Evolutionary conservation across 129 eudicot species (phyloP).

Genomic region (Lonicera japonica): DNA sequence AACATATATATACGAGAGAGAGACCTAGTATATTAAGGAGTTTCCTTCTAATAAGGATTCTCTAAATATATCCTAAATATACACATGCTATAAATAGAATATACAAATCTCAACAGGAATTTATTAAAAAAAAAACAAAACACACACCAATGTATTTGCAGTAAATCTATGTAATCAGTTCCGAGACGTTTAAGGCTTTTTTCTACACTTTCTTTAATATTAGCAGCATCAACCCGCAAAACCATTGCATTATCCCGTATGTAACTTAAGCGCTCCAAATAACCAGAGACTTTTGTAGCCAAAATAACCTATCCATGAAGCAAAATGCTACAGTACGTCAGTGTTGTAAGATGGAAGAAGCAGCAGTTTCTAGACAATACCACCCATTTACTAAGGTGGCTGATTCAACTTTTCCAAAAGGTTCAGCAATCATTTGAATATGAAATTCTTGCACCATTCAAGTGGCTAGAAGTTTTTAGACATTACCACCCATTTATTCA

Average conservation of each 20-base stretch:
- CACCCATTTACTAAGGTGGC: background rate
- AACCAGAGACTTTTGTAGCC: conserved; percentile 91
- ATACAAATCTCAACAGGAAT: too few relatives aligned
- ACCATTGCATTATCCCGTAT: conserved; percentile 64
- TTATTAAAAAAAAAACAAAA: too few relatives aligned
- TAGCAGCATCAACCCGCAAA: conserved; percentile 86
- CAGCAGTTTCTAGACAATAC: background rate
- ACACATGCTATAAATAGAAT: too few relatives aligned
- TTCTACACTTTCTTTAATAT: conserved; percentile 89
- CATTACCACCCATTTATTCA: too few relatives aligned
- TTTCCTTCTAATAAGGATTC: too few relatives aligned
- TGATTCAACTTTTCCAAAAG: background rate
- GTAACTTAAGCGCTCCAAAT: conserved; percentile 61
- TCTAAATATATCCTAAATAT: too few relatives aligned
- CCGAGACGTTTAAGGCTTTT: conserved; percentile 83
- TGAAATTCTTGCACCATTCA: background rate
- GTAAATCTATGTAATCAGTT: conserved; percentile 86
- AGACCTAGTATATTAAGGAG: too few relatives aligned
- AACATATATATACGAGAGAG: too few relatives aligned
- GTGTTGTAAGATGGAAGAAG: background rate
- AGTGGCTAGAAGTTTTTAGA: too few relatives aligned
- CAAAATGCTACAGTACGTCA: conserved; percentile 11
- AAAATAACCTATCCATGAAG: conserved; percentile 47
- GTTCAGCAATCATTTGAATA: background rate
- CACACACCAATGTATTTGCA: conserved; percentile 93